phyloP scores from a whole-genome alignment of 2,329 filamentous ascomycete species.

The Didymellaceae sp. region DNA sequence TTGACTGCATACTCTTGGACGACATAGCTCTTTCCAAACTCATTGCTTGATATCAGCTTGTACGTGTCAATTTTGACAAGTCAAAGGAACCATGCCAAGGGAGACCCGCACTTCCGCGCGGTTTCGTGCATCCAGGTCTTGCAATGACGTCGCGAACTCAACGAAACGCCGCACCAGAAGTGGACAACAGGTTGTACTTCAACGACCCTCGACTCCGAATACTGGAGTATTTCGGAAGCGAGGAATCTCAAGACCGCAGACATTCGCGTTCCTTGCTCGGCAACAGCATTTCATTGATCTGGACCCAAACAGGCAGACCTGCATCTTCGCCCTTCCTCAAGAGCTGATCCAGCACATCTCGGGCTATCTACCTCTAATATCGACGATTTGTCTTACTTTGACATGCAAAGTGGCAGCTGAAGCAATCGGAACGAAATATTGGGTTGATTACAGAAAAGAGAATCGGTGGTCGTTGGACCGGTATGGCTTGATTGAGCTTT shows the following conservation, averaged over 20 bases:
- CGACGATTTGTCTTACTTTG: neutral
- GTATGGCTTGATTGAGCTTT: neutral
- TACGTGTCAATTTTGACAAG: too few relatives aligned
- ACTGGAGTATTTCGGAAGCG: too few relatives aligned
- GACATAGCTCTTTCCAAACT: too few relatives aligned
- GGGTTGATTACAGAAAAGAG: neutral
- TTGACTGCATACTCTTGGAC: too few relatives aligned
- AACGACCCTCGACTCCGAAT: too few relatives aligned
- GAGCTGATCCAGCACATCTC: slow-evolving; percentile 2
- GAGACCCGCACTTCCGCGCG: too few relatives aligned
- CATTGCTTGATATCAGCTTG: too few relatives aligned
- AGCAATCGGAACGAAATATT: neutral
- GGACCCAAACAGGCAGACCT: neutral
- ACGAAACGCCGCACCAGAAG: too few relatives aligned
- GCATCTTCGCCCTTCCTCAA: slow-evolving; percentile 1
- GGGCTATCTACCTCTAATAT: neutral
- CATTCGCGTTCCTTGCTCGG: neutral
- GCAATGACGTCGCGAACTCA: too few relatives aligned
- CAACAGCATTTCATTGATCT: neutral
- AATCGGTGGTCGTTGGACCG: neutral
- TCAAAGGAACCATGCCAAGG: too few relatives aligned
- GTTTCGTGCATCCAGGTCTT: too few relatives aligned
- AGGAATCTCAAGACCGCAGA: neutral
- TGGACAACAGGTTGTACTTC: too few relatives aligned
- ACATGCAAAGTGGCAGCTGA: slow-evolving; percentile 3